These are phyloP conservation scores for Pythium guiyangense DNA, from an alignment of 352 stramenopile species.

Conservation along the genomic window DNA sequence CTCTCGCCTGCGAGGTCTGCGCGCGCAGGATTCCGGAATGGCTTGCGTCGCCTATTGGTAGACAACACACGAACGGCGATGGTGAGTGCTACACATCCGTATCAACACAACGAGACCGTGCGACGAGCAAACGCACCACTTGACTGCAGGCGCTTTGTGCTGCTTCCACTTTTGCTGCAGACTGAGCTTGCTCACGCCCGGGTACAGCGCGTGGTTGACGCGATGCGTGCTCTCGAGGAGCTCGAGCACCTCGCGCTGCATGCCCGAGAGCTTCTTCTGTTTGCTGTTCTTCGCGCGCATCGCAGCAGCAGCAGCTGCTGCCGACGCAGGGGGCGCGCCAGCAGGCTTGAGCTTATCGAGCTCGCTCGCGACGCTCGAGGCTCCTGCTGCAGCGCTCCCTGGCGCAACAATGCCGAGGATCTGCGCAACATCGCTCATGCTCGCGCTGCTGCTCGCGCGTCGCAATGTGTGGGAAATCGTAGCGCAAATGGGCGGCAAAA, in stretches of 20 bases:
- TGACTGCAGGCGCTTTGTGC: conserved; percentile 37
- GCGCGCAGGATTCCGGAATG: conserved; percentile 55
- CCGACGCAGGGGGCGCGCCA: conserved; percentile 15
- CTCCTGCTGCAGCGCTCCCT: conserved; percentile 4
- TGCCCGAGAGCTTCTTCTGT: conserved; percentile 57
- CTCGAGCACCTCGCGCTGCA: conserved; percentile 64
- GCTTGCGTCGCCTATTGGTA: conserved; percentile 32
- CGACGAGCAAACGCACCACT: conserved; percentile 36
- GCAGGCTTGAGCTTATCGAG: conserved; percentile 55
- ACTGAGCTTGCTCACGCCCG: conserved; percentile 49
- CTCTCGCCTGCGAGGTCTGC: conserved; percentile 34
- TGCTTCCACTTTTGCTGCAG: conserved; percentile 67
- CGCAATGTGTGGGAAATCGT: neutral
- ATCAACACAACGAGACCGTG: too few species aligned
- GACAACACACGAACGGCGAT: neutral
- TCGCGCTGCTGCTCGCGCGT: neutral
- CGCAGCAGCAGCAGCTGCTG: neutral
- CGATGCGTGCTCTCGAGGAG: conserved; percentile 59
- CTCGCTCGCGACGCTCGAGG: conserved; percentile 18
- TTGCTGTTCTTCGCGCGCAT: conserved; percentile 21
- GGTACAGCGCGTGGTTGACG: conserved; percentile 55
- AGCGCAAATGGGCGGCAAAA: too few species aligned
- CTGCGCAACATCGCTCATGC: conserved; percentile 69
- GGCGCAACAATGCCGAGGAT: conserved; percentile 48
- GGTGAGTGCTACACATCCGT: too few species aligned